Evolutionary conservation across 2,329 filamentous ascomycete genomes (phyloP), one percentile per base, ranked within the genome.

Genomic region (Colletotrichum karsti): DNA sequence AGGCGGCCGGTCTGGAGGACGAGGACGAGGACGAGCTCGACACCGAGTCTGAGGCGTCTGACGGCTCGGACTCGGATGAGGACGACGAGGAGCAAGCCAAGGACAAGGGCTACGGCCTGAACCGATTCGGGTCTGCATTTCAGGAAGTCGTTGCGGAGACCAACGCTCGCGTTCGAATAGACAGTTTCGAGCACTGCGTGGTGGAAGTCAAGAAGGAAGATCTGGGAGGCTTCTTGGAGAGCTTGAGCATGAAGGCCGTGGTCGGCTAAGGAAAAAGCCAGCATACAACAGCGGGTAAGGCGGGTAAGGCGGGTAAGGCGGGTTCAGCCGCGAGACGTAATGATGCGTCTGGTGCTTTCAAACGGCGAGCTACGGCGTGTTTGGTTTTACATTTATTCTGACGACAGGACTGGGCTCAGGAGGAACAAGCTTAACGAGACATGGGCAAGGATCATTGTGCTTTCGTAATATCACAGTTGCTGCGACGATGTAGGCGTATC

Each of bases 151-250:
- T 97, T 2, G 89, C 92, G 57, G 94, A 98, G 83, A 98, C 95
- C 15, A 96, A 91, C 67, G 93, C 95, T 1, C 84, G 95, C 15
- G 94, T 98, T 20, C 86, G 94, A 68, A 97, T 98, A 76, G 96
- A 99, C 80, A 97, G 93, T 78, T 99, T 99, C 75, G 96, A 99
- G 80, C 93, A 97, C 78, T 97, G 94, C 75, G 96, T 98, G 7
- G 95, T 98, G 51, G 96, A 99, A 78, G 95, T 99, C n/a, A 91
- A 91, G 81, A 98, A 97, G 83, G 96, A 98, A 77, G 96, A 98
- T 80, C 82, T 99, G 28, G 90, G 90, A 15, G 93, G 92, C 0
- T 99, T 99, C 78, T 83, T 99, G 72, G 96, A 99, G 82, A 91
- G 92, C 63, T 80, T 99, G 77, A 98, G 95, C 80, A 91, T 94